Evolutionary conservation across 148 eudicot genomes (phyloP).

Genomic region (Mesembryanthemum crystallinum): DNA sequence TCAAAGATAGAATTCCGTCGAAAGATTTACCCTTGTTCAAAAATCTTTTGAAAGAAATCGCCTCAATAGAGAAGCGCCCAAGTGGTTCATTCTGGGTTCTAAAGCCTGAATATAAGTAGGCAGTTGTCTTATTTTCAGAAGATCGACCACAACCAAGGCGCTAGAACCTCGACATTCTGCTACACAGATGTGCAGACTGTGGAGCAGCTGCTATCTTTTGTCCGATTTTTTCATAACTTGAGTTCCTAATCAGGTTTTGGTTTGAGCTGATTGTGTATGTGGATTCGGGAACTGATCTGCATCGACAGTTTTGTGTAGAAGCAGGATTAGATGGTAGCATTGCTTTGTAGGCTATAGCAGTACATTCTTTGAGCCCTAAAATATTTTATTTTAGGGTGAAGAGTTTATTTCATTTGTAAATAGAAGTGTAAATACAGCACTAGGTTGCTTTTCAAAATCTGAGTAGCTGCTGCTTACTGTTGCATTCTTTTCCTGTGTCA

Average conservation of each 20-base stretch:
- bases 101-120: slow-evolving; percentile 62
- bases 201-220: not conserved
- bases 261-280: not conserved
- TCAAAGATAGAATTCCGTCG: slow-evolving; percentile 71
- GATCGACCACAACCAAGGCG: not conserved
- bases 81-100: slow-evolving; percentile 79
- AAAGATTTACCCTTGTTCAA: slow-evolving; percentile 84
- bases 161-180: not conserved
- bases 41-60: slow-evolving; percentile 91
- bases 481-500: not conserved
- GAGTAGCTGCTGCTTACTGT: not conserved
- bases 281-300: not conserved
- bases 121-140: not conserved
- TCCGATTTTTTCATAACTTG: not conserved
- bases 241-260: not conserved
- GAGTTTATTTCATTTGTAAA: not conserved
- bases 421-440: slow-evolving; percentile 16
- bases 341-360: not conserved
- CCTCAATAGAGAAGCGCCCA: slow-evolving; percentile 55
- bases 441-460: not conserved
- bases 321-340: not conserved
- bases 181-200: not conserved
- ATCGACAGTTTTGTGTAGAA: slow-evolving; percentile 6
- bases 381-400: not conserved
- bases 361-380: slow-evolving; percentile 11